phyloP scores from a whole-genome alignment of 2,329 filamentous ascomycete genomes.

The Nothophaeocryptopus gaeumannii region DNA sequence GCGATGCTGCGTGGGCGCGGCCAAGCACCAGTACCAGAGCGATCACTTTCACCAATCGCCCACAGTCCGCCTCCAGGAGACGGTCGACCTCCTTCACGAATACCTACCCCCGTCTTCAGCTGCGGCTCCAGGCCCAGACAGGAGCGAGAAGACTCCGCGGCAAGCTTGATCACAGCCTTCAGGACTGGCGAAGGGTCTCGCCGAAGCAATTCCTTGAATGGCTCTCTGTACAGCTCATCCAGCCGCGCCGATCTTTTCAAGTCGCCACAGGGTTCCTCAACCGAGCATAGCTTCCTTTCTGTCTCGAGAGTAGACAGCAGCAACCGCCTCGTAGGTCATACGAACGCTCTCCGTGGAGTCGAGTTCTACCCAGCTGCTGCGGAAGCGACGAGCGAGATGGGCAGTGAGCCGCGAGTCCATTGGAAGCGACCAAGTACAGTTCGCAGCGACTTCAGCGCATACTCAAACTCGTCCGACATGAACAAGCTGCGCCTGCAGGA shows the following conservation, averaged over 20 bases:
- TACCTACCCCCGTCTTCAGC: slow-evolving; percentile 43
- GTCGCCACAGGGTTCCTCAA: slow-evolving; percentile 1
- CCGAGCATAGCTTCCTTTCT: slow-evolving; percentile 1
- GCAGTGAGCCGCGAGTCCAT: background rate
- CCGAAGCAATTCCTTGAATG: slow-evolving; percentile 25
- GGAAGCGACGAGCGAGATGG: background rate
- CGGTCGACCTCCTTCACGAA: slow-evolving; percentile 36
- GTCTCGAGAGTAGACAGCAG: slow-evolving; percentile 9
- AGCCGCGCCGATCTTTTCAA: slow-evolving; percentile 16
- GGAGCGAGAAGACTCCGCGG: slow-evolving; percentile 39
- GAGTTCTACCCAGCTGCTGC: too few species aligned
- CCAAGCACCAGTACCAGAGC: background rate
- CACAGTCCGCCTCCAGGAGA: slow-evolving; percentile 24
- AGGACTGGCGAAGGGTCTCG: slow-evolving; percentile 25
- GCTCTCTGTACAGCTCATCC: slow-evolving; percentile 28
- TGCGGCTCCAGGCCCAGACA: slow-evolving; percentile 33
- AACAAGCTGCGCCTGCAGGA: slow-evolving; percentile 1
- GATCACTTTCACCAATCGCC: slow-evolving; percentile 22
- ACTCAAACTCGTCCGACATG: background rate
- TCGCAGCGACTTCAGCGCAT: slow-evolving; percentile 1
- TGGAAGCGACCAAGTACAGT: background rate
- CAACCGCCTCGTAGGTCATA: slow-evolving; percentile 23
- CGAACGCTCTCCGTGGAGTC: slow-evolving; percentile 15
- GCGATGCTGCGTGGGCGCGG: slow-evolving; percentile 11
- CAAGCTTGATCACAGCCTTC: slow-evolving; percentile 38